Evolutionary conservation across 345 rosid genomes (phyloP).

Genomic region (Arabis alpina): DNA sequence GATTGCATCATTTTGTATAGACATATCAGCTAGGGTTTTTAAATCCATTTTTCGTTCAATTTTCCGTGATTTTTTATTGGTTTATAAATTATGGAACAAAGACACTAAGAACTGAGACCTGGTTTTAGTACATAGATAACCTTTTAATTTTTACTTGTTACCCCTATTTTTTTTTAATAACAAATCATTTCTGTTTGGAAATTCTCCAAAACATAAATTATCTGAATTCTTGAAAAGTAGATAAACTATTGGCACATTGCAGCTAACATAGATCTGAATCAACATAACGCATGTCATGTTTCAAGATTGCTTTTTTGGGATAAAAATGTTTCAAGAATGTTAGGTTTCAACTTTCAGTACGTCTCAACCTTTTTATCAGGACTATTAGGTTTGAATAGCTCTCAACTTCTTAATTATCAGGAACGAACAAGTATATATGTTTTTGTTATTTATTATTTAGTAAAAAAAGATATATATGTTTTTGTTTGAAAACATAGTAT

Average conservation of each 20-base stretch:
- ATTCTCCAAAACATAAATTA: no score
- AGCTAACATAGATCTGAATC: no score
- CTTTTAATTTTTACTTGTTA: no score
- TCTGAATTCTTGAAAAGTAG: no score
- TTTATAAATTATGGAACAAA: neutral
- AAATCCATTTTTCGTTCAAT: neutral
- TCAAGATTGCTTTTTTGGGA: no score
- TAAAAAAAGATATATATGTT: no score
- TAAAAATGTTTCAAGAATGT: neutral
- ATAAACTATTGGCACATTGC: no score
- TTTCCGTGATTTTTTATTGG: neutral
- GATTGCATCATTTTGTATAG: neutral
- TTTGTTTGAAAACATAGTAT: neutral
- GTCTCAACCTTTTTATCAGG: no score
- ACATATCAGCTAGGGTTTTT: neutral
- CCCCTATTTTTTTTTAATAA: no score
- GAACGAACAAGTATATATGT: neutral
- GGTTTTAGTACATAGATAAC: neutral
- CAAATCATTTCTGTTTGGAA: no score
- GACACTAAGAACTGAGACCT: neutral
- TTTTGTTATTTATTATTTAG: no score
- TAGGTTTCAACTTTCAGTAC: neutral
- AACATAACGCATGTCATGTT: no score
- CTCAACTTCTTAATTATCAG: neutral
- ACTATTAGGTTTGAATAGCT: neutral